Base-by-base conservation (phyloP, 768 basidiomycete genomes). In the Roridomyces roridus region DNA sequence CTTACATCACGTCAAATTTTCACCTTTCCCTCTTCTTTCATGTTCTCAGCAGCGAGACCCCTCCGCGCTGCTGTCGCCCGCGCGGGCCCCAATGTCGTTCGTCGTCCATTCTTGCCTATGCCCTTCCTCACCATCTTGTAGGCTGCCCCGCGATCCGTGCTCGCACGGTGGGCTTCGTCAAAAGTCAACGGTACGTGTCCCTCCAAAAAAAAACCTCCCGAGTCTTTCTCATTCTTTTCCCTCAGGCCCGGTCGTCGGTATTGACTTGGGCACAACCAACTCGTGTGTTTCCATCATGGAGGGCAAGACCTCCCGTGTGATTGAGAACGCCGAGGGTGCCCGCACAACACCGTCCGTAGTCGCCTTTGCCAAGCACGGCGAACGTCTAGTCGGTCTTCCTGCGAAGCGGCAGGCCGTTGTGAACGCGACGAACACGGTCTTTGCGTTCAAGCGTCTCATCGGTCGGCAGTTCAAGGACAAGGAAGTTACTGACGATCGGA, bases 341-440 rank as follows among this genome's bases (percentile, higher is more conserved):
- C 88, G 97, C 65, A 98, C 97, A 60, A 99, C 97, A 15, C 97
- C 97, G 3, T 99, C 97, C 35, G 94, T 98, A 52, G 94, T 98
- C 64, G 96, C 96, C 35, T 99, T 99, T 83, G 94, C 97, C 51
- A 97, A 98, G 74, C 95, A 98, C 67, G 94, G 94, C 53, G 97
- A 99, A 73, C 94, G 96, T 55, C 83, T 98, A 28, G 89, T 97
- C 57, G 96, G 96, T 74, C 85, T 97, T 39, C 96, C 96, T 21
- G 97, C 96, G 11, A 96, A 98, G 77, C 92, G 96, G 45, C 96
- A 98, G 74, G 95, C 94, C 2, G 93, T 97, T 43, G 94, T 98
- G 71, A 99, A 99, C 83, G 81, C 93, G 7, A 68, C 87, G 53
- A 97, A 97, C 80, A 98, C 96, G 35, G 89, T 95, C 62, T 96